Base-by-base conservation (phyloP, 1,284 basidiomycete species). In the Tylopilus sp. region DNA sequence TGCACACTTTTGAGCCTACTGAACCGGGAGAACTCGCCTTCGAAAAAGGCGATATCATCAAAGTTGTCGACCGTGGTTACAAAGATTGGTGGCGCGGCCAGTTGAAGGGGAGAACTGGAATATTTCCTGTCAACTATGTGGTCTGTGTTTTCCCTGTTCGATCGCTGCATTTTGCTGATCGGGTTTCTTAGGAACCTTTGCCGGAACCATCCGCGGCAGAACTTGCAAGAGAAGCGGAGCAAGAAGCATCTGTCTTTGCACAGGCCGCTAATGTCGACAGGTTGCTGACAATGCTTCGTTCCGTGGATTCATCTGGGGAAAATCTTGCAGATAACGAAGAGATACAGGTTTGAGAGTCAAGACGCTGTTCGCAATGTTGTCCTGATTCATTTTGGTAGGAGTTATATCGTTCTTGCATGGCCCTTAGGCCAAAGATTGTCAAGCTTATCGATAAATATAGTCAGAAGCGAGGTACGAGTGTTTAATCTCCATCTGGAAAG, bases 81-180 rank as follows among this genome's bases (percentile, higher is more conserved):
- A 94, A 96, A 74, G 96, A 99, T 77, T 99, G 98, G 98, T 99
- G 97, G 97, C 85, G 95, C 56, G 98, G 98, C 3, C 97, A 99
- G 72, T 81, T 96, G 51, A 93, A 93, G 71, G 96, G 97, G 2
- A 86, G 94, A 66, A 96, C 96, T 12, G 98, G 98, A 18, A 99
- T 99, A 67, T 99, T 99, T 80, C 97, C 98, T 0, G 95, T 98
- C 51, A 99, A 98, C 76, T 99, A 99, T 81, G 95, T 99, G 70
- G 94, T 95, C 73, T 36, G 91, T 85, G 16, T 63, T 55, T 59
- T 56, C 19, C 26, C 57, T 49, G 19, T 26, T 38, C 49, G 26
- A 57, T 38, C 9, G 18, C 61, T 61, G 10, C 57, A n/a, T 38
- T 52, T 55, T 32, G 57, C 68, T 53, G 56, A 68, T 57, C 65